Conservation (phyloP, 371 early-diverging fungal genomes). For the Syncephalastrum sp. region DNA sequence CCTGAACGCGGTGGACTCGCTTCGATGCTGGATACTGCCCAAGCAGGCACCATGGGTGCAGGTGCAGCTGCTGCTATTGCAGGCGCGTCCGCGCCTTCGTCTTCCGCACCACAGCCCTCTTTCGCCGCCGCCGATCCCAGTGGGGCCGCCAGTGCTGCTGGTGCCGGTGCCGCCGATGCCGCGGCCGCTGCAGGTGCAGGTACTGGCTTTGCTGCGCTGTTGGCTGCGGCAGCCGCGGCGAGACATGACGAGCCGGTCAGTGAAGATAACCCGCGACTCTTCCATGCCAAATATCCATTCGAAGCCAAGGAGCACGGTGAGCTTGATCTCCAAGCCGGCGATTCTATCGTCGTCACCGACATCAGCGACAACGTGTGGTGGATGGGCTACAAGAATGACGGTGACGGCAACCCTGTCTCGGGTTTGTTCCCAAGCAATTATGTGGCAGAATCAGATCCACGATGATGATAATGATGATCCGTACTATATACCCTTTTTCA, state of each 20-base stretch:
- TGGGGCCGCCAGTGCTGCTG: neutral
- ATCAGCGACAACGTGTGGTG: constrained; percentile 82
- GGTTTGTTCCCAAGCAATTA: constrained; percentile 44
- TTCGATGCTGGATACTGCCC: constrained; percentile 30
- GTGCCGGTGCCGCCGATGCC: constrained; percentile 43
- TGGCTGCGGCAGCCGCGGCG: constrained; percentile 33
- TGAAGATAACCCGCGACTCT: constrained; percentile 45
- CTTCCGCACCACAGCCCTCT: neutral
- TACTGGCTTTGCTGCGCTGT: constrained; percentile 11
- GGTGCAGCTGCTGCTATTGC: constrained; percentile 17
- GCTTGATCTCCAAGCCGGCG: constrained; percentile 66
- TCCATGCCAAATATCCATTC: constrained; percentile 73
- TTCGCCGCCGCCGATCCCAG: constrained; percentile 8
- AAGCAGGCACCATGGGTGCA: constrained; percentile 23
- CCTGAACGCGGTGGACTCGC: constrained; percentile 20
- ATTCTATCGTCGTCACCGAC: constrained; percentile 73
- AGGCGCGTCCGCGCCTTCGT: constrained; percentile 6
- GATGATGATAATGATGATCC: constrained; percentile 7
- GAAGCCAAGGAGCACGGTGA: constrained; percentile 77
- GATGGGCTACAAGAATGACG: constrained; percentile 76
- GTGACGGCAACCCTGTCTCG: constrained; percentile 37
- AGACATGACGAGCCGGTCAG: constrained; percentile 21
- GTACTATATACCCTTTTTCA: constrained; percentile 8
- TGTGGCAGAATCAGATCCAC: constrained; percentile 26
- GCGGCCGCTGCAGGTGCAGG: constrained; percentile 56